Base-by-base conservation (phyloP, 139 green algal genomes). In the Mychonastes homosphaera region DNA sequence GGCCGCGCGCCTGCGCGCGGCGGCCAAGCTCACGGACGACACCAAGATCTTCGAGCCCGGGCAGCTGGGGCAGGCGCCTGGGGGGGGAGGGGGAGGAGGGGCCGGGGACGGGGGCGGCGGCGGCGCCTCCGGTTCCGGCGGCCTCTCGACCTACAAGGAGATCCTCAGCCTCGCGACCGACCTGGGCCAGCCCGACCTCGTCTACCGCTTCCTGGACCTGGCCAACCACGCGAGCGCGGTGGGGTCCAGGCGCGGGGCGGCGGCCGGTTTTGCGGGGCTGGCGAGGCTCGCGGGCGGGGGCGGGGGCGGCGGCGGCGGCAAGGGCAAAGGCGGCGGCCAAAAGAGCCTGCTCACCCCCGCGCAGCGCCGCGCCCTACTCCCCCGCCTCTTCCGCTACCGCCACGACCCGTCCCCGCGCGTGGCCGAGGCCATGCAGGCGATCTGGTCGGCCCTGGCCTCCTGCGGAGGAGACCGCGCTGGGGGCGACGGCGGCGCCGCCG, bases 191-290 rank as follows among this genome's bases (percentile, higher is more conserved):
- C 89, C 89, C 3, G 89, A 95, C 51, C 78, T 97, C 33, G 66
- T 84, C 15, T 85, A 86, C 73, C 74, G 69, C 36, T 94, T 96
- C 76, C 94, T 96, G 87, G 75, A 90, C 49, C 63, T 95, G 32
- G 82, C 84, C 21, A 83, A 88, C 62, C 75, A 89, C 48, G 63
- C 83, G 36, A 57, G 67, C 23, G 71, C 77, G 16, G 40, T 91
- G 30, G 87, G 85, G 58, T 80, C 79, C 48, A 65, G 67, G 3
- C 64, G 85, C 3, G 87, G 88, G 9, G 87, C 88, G 2, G 86
- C 88, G 6, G 91, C 89, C 61, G 89, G 90, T 6, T 82, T 97
- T 49, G 83, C 82, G 0, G 70, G 67, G 27, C 90, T 97, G 16
- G 85, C 88, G 6, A 75, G 72, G 46, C 61, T 92, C 62, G 88